Percentiles rank a stretch among this genome's conserved stretches.
phyloP scores from a whole-genome alignment of 176 grass and related monocot genomes.

The Juncus inflexus region DNA sequence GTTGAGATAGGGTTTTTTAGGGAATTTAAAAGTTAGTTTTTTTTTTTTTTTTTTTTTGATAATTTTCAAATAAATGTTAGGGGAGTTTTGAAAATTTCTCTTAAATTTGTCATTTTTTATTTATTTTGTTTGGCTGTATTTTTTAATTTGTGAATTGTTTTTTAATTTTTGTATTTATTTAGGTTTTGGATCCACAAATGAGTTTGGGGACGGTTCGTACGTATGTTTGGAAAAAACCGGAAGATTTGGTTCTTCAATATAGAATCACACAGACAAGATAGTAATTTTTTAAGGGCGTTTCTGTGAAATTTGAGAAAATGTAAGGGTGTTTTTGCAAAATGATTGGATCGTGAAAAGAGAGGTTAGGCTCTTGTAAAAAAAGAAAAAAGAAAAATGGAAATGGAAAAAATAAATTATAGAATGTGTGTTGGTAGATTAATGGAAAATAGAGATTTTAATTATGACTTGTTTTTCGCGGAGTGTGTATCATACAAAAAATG shows the following conservation, averaged over 20 bases:
- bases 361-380: conserved; percentile 19
- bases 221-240: conserved; percentile 92
- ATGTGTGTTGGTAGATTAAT: conserved; percentile 22
- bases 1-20: no score
- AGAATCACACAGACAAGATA: conserved; percentile 67
- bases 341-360: conserved; percentile 18
- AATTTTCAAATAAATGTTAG: no score
- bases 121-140: no score
- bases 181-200: conserved; percentile 76
- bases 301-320: neutral
- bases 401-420: conserved; percentile 22
- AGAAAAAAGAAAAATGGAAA: conserved; percentile 11
- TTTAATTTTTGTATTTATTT: neutral
- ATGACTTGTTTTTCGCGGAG: conserved; percentile 17
- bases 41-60: conserved; percentile 1
- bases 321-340: neutral
- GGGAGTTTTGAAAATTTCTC: no score
- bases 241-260: conserved; percentile 92
- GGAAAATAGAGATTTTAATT: conserved; percentile 21
- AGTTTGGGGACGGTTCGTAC: conserved; percentile 84
- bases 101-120: no score
- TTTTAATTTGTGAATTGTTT: neutral
- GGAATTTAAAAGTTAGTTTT: conserved; percentile 1
- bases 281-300: neutral
- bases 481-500: conserved; percentile 26